Evolutionary conservation across 306 rosid genomes (phyloP).

Genomic region (Begonia loranthoides): DNA sequence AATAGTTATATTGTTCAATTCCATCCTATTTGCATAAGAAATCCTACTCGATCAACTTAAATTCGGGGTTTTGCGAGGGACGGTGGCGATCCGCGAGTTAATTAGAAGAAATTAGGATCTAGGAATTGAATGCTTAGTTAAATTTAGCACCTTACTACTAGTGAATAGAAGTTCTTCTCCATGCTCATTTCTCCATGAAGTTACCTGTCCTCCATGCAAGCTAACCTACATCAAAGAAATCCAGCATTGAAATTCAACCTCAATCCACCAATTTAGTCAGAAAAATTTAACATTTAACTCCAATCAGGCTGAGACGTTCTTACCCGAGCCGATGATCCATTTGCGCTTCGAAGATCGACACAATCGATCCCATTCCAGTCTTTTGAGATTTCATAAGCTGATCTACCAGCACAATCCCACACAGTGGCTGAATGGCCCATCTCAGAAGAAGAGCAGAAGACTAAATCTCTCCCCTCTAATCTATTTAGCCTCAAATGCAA

Average conservation of each 20-base stretch:
- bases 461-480: conserved; percentile 13
- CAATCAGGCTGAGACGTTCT: conserved; percentile 15
- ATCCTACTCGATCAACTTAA: no score
- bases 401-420: conserved; percentile 39
- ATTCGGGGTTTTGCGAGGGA: no score
- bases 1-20: neutral
- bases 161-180: conserved; percentile 94
- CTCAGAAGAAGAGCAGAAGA: conserved; percentile 10
- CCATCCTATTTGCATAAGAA: no score
- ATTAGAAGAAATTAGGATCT: no score
- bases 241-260: conserved; percentile 11
- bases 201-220: conserved; percentile 83
- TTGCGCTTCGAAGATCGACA: conserved; percentile 53
- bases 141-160: conserved; percentile 57
- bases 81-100: no score
- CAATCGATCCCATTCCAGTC: conserved; percentile 78
- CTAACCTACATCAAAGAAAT: conserved; percentile 48
- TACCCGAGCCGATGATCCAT: conserved; percentile 67
- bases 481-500: neutral
- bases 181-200: conserved; percentile 73
- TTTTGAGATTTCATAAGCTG: conserved; percentile 54
- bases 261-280: conserved; percentile 1
- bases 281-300: neutral
- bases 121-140: neutral
- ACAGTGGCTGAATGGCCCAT: conserved; percentile 87